A percentile compares a stretch with the other conserved stretches of the same genome.
Evolutionary conservation across 2,329 filamentous ascomycete genomes (phyloP).

Genomic region (Ophiocordyceps camponoti-rufipedis): DNA sequence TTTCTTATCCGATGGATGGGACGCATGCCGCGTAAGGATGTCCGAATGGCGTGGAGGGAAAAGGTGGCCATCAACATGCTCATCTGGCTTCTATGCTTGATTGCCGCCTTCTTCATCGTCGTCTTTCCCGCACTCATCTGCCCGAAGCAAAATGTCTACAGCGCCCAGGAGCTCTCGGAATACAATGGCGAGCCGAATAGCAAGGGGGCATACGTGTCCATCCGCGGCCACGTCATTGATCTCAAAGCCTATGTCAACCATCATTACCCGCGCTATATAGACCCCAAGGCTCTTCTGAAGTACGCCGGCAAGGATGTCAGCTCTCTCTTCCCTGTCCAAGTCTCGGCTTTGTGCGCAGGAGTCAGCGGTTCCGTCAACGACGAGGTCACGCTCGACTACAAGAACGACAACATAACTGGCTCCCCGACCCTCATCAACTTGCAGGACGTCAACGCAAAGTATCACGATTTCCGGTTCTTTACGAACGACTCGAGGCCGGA

Average conservation of each 20-base stretch:
- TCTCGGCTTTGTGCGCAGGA: constrained; percentile 78
- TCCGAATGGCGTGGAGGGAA: constrained; percentile 86
- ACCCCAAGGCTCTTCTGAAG: constrained; percentile 44
- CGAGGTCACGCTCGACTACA: constrained; percentile 72
- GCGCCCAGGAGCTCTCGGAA: constrained; percentile 52
- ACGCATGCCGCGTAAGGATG: constrained; percentile 79
- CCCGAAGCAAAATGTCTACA: constrained; percentile 79
- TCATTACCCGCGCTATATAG: constrained; percentile 51
- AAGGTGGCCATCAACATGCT: constrained; percentile 96
- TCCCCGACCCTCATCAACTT: constrained; percentile 44
- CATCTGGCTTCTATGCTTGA: constrained; percentile 73
- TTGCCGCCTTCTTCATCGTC: constrained; percentile 78
- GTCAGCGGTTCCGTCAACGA: constrained; percentile 44
- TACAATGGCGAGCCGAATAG: constrained; percentile 58
- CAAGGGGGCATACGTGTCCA: constrained; percentile 49
- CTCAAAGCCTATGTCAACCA: constrained; percentile 51
- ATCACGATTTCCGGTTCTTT: constrained; percentile 83
- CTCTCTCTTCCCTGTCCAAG: constrained; percentile 78
- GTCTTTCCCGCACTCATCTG: constrained; percentile 78
- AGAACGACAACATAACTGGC: constrained; percentile 55
- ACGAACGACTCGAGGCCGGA: constrained; percentile 69
- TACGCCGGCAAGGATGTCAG: constrained; percentile 86
- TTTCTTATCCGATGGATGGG: constrained; percentile 61
- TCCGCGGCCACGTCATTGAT: constrained; percentile 82
- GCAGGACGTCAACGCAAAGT: constrained; percentile 56